A percentile compares a stretch with the other conserved stretches of the same genome.
These are phyloP conservation scores for Globisporangium splendens DNA, from an alignment of 352 stramenopile species.

Conservation along the genomic window DNA sequence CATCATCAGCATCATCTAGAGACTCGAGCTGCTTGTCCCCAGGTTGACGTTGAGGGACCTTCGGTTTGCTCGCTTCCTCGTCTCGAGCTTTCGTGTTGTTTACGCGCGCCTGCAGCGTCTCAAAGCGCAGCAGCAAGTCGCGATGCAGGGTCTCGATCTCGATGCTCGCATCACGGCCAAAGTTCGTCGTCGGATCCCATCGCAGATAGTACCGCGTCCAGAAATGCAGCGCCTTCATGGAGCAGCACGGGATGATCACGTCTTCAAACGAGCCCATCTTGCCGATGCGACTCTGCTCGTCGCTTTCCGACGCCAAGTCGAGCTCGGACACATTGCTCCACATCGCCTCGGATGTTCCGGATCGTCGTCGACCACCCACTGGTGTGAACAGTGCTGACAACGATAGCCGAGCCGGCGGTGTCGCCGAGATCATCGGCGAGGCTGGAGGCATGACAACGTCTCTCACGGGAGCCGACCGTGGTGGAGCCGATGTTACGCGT, in stretches of 20 bases:
- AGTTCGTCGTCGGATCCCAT: slow-evolving; percentile 59
- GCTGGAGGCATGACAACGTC: neutral
- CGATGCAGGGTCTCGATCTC: slow-evolving; percentile 57
- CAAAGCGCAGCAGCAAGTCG: slow-evolving; percentile 35
- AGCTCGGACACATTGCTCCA: slow-evolving; percentile 26
- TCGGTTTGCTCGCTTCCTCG: slow-evolving; percentile 29
- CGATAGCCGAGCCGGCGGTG: slow-evolving; percentile 20
- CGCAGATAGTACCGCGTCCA: slow-evolving; percentile 81
- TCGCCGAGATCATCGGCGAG: slow-evolving; percentile 5
- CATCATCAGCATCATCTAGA: slow-evolving; percentile 12
- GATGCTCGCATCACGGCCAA: slow-evolving; percentile 54
- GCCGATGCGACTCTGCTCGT: slow-evolving; percentile 32
- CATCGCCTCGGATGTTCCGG: slow-evolving; percentile 21
- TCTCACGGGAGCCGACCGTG: slow-evolving; percentile 16
- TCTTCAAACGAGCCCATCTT: slow-evolving; percentile 38
- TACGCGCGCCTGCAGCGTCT: slow-evolving; percentile 25
- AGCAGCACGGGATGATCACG: slow-evolving; percentile 64
- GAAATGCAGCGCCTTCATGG: slow-evolving; percentile 67
- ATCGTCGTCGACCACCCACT: slow-evolving; percentile 18
- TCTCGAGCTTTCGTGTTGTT: slow-evolving; percentile 16
- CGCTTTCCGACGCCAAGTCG: slow-evolving; percentile 31
- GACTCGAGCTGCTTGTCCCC: neutral
- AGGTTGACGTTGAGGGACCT: slow-evolving; percentile 12
- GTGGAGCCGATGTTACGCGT: slow-evolving; percentile 9
- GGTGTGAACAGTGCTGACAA: slow-evolving; percentile 35